Evolutionary conservation across 345 rosid genomes (phyloP).

Genomic region (Aethionema arabicum): DNA sequence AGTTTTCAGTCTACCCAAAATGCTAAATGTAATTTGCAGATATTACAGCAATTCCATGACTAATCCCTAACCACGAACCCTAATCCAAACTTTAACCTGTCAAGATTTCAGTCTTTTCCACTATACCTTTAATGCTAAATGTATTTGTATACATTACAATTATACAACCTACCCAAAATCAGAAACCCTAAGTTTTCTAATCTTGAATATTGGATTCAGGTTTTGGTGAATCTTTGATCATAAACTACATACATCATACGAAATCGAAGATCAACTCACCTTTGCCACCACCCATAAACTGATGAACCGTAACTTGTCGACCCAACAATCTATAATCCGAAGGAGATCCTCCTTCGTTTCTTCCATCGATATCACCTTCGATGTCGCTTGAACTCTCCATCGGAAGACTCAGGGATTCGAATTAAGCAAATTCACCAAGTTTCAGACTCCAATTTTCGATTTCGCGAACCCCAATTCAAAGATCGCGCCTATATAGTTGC

Average conservation of each 20-base stretch:
- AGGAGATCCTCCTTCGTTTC: slow-evolving; percentile 27
- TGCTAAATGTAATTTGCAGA: too few relatives aligned
- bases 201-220: neutral
- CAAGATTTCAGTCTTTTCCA: too few relatives aligned
- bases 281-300: slow-evolving; percentile 55
- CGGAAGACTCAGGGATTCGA: slow-evolving; percentile 1
- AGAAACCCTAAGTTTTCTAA: slow-evolving; percentile 26
- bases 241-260: neutral
- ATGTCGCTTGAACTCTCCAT: slow-evolving; percentile 40
- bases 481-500: slow-evolving; percentile 1
- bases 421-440: neutral
- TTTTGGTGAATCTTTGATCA: neutral
- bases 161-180: neutral
- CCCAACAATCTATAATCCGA: slow-evolving; percentile 41
- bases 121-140: neutral
- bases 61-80: too few relatives aligned
- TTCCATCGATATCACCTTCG: slow-evolving; percentile 36
- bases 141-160: neutral
- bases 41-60: too few relatives aligned
- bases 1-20: too few relatives aligned
- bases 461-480: neutral
- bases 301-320: slow-evolving; percentile 43
- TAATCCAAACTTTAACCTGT: too few relatives aligned
- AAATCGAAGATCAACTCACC: slow-evolving; percentile 20
- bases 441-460: neutral